Base-by-base conservation (phyloP, 139 green algal genomes). In the Tetradesmus lagerheimii region DNA sequence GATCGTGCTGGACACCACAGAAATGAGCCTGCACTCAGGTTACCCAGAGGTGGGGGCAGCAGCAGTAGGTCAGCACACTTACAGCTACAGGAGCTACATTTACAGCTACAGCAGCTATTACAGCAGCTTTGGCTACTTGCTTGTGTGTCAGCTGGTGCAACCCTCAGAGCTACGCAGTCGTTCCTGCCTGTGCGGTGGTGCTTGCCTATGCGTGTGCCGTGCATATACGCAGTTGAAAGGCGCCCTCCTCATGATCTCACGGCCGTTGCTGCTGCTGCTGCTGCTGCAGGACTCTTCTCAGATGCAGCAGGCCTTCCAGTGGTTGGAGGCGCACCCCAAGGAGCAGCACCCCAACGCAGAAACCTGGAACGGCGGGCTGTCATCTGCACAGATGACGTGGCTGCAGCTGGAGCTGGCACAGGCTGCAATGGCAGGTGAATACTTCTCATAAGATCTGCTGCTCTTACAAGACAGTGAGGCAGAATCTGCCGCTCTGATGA, bases 1-100 rank as follows among this genome's bases (percentile, higher is more conserved):
- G 43, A 39, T 98, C 1, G 90, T 95, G n/a, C 91, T 97, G 84
- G 95, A 98, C 88, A 96, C 96, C 35, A 97, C 95, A 62, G 95
- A 98, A 38, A 92, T 97, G 82, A 94, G 86, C 53, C 89, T 94
- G 12, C 93, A 94, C 92, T 93, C 76, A 39, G 71, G 71, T 29
- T 93, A 92, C 39, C 83, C 88, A 2, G 27, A 89, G 84, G 84
- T 82, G 47, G 34, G 38, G 12, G 8, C 78, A 62, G 23, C 38
- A 50, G 78, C 78, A 37, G 71, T 14, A 80, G 34, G 39, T 18
- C 34, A 80, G 9, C 34, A 35, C 11, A n/a, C n/a, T n/a, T n/a
- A n/a, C n/a, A n/a, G n/a, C n/a, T n/a, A n/a, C n/a, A n/a, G n/a
- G n/a, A n/a, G n/a, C n/a, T n/a, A n/a, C n/a, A n/a, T n/a, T n/a